Base-by-base conservation (phyloP, 164 flowering plant species). In the Vitis amurensis region DNA sequence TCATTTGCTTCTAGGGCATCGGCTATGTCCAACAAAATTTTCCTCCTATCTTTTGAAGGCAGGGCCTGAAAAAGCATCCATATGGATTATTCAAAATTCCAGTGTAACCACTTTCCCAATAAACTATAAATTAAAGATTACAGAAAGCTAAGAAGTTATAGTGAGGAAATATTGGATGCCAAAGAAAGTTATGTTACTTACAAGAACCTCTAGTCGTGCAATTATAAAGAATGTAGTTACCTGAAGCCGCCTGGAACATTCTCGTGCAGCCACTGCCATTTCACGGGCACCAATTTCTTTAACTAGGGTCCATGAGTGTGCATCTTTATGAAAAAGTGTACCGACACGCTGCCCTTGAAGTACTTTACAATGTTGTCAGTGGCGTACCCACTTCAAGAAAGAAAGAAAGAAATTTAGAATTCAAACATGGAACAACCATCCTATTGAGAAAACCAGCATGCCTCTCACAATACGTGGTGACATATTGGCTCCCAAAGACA, bases 241-340 rank as follows among this genome's bases (percentile, higher is more conserved):
- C 90, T 91, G 95, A 77, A 93, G 92, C 62, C 85, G 74, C 69
- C 94, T 82, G 30, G 97, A 94, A 78, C 94, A 68, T 55, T 89
- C 92, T 72, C 98, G 80, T 62, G 98, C 97, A 50, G 94, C 89
- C 74, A 92, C 81, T 67, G 98, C 97, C 97, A 91, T 90, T 59
- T 90, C 90, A 64, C 91, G 88, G 6, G 88, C 88, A 77, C 80
- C 74, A 63, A 73, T 63, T 19, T 85, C 87, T 76, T 84, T 84
- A 37, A 61, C 31, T 62, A 83, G 69, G 56, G 71, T 68, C 87
- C 86, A 88, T 30, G 77, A 58, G 74, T 83, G 86, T 74, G 98
- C 89, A 84, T 94, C 90, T 66, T 81, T 81, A 75, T 94, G 97
- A 68, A 94, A 92, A 61, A 94, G 85, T 14, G 97, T 94, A 44